A percentile compares a stretch with the other conserved stretches of the same genome.
These are phyloP conservation scores for Paralagenidium karlingii DNA, from an alignment of 352 stramenopile species.

Conservation along the genomic window DNA sequence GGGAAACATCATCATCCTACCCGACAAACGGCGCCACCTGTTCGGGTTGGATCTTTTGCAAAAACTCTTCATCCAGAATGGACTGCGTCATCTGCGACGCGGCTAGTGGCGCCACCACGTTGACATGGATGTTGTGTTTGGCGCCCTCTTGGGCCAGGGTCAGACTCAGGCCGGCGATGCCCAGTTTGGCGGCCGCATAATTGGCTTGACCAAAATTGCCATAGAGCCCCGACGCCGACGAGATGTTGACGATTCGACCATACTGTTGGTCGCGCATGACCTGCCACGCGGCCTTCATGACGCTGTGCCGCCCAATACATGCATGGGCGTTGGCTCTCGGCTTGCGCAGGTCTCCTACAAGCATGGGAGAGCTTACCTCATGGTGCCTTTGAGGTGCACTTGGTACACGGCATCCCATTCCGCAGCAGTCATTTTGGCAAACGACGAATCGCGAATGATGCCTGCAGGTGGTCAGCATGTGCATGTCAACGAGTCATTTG, in stretches of 20 bases:
- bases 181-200: slow-evolving; percentile 84
- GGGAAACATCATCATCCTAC: slow-evolving; percentile 12
- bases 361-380: slow-evolving; percentile 16
- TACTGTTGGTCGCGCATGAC: slow-evolving; percentile 70
- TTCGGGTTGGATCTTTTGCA: slow-evolving; percentile 56
- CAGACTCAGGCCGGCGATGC: slow-evolving; percentile 87
- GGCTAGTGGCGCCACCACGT: slow-evolving; percentile 71
- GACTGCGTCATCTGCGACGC: slow-evolving; percentile 79
- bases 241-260: slow-evolving; percentile 78
- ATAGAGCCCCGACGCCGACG: slow-evolving; percentile 74
- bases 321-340: background rate
- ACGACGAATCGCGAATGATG: slow-evolving; percentile 81
- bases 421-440: slow-evolving; percentile 74
- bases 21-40: slow-evolving; percentile 72
- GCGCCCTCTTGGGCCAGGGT: slow-evolving; percentile 77
- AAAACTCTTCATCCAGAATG: slow-evolving; percentile 48
- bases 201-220: slow-evolving; percentile 86
- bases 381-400: slow-evolving; percentile 78
- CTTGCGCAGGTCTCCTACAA: background rate
- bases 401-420: slow-evolving; percentile 75
- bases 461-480: too few relatives aligned
- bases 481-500: too few relatives aligned
- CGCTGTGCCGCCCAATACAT: slow-evolving; percentile 7
- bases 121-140: slow-evolving; percentile 62
- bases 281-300: slow-evolving; percentile 69